phyloP scores from a whole-genome alignment of 2,329 filamentous ascomycete genomes.

The Beauveria sp. region DNA sequence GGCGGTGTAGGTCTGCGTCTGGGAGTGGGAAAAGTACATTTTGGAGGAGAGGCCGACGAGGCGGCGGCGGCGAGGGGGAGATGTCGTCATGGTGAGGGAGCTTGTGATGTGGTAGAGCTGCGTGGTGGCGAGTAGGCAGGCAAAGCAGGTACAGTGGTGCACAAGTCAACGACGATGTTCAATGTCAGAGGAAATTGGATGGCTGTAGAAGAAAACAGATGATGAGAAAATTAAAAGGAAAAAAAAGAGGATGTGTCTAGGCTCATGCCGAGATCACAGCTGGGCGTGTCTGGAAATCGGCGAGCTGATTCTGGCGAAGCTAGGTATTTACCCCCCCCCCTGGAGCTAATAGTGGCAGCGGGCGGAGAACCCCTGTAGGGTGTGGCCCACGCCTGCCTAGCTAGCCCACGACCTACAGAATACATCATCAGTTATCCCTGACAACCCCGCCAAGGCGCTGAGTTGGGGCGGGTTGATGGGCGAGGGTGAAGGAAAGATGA shows the following conservation, averaged over 20 bases:
- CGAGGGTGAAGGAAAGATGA: neutral
- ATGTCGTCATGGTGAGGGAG: slow-evolving; percentile 15
- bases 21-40: slow-evolving; percentile 67
- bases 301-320: neutral
- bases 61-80: slow-evolving; percentile 39
- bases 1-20: slow-evolving; percentile 50
- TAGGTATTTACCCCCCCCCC: neutral
- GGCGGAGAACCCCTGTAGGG: neutral
- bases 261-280: neutral
- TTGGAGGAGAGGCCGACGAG: slow-evolving; percentile 69
- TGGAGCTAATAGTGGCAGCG: neutral
- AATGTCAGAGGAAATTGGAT: neutral
- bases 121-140: neutral
- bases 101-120: neutral
- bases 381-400: too few relatives aligned
- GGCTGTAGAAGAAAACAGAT: neutral
- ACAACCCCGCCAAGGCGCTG: neutral
- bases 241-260: neutral
- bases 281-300: neutral
- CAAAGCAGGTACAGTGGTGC: too few relatives aligned
- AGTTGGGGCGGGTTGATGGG: neutral
- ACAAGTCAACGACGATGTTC: too few relatives aligned
- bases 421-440: too few relatives aligned
- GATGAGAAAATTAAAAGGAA: neutral
- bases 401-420: too few relatives aligned